phyloP scores from a whole-genome alignment of 2,329 filamentous ascomycete genomes.

The Lecanicillium sp. region DNA sequence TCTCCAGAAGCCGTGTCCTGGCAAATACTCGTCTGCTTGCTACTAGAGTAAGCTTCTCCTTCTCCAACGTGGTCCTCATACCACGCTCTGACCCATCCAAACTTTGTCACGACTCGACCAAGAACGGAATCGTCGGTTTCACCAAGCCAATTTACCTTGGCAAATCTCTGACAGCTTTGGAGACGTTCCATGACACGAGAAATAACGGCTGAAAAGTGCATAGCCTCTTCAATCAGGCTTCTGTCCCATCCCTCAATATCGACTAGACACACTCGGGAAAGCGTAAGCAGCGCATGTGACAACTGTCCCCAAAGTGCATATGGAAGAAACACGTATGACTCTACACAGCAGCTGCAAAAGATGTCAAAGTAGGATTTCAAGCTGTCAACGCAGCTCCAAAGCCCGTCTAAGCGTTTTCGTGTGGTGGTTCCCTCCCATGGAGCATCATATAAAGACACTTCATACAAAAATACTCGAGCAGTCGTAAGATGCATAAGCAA shows the following conservation, averaged over 20 bases:
- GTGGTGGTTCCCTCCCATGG: conserved; percentile 2
- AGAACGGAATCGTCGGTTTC: conserved; percentile 2
- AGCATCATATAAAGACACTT: conserved; percentile 4
- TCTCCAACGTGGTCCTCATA: conserved; percentile 3
- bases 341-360: conserved; percentile 1
- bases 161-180: background rate
- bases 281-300: conserved; percentile 4
- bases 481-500: conserved; percentile 2
- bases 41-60: no score
- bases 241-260: conserved; percentile 3
- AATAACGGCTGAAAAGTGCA: background rate
- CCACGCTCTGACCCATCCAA: conserved; percentile 5
- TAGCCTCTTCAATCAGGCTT: conserved; percentile 1
- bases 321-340: background rate
- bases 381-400: conserved; percentile 2
- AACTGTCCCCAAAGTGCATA: conserved; percentile 6
- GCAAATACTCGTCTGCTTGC: no score
- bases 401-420: background rate
- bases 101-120: conserved; percentile 1
- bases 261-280: conserved; percentile 3
- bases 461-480: conserved; percentile 5
- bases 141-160: conserved; percentile 1
- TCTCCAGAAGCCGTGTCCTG: background rate
- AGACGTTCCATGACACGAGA: background rate
- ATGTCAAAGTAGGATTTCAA: background rate